Conservation (phyloP, 768 basidiomycete genomes). For the Macrolepiota dolichaula region DNA sequence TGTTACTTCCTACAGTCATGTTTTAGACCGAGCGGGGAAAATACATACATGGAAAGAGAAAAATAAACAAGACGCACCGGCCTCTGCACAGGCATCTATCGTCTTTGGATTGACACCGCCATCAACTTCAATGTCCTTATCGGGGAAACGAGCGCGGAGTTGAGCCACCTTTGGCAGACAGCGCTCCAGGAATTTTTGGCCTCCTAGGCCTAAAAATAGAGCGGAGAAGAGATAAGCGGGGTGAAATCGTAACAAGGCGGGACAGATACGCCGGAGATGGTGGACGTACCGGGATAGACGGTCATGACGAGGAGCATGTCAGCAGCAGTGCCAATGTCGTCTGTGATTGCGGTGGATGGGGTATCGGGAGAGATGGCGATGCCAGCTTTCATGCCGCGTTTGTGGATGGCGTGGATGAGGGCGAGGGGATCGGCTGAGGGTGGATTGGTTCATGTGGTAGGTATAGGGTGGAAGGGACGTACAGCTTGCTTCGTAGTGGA, state of each 20-base stretch:
- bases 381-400: conserved; percentile 87
- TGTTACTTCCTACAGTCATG: conserved; percentile 75
- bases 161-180: conserved; percentile 93
- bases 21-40: background rate
- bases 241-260: background rate
- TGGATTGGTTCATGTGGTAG: background rate
- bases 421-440: conserved; percentile 60
- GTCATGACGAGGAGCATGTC: conserved; percentile 99
- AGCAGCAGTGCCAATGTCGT: conserved; percentile 75
- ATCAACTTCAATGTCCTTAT: conserved; percentile 97
- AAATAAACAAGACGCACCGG: conserved; percentile 48
- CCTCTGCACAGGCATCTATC: conserved; percentile 81
- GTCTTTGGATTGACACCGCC: conserved; percentile 96
- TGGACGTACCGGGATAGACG: conserved; percentile 77
- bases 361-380: conserved; percentile 97
- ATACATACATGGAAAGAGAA: background rate
- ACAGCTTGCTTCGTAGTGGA: conserved; percentile 95
- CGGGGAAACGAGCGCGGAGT: conserved; percentile 84
- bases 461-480: conserved; percentile 24
- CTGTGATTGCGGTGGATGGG: conserved; percentile 81
- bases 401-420: conserved; percentile 79
- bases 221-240: background rate
- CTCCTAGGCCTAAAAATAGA: conserved; percentile 66
- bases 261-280: too few species aligned
- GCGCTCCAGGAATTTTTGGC: conserved; percentile 92